Percentiles rank a stretch among this genome's conserved stretches.
Conservation (phyloP, 2,329 filamentous ascomycete genomes). For the Diaporthe humulicola region DNA sequence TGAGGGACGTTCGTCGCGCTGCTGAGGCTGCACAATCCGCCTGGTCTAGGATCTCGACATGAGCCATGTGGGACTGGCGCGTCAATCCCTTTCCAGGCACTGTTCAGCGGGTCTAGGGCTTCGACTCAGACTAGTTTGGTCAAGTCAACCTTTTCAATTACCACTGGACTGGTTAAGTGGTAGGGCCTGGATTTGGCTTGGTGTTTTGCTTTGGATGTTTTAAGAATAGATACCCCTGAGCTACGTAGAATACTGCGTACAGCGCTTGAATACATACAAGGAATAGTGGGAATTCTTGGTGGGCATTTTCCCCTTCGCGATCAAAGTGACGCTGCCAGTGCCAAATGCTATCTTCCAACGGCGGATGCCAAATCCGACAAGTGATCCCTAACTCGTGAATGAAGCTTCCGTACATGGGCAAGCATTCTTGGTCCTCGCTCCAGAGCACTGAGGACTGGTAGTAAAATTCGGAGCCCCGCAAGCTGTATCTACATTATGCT, state of each 20-base stretch:
- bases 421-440: background rate
- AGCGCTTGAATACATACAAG: background rate
- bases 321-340: background rate
- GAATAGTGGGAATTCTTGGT: background rate
- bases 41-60: constrained; percentile 56
- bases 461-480: background rate
- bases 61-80: background rate
- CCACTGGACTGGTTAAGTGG: background rate
- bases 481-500: background rate
- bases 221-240: constrained; percentile 32
- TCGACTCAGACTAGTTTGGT: background rate
- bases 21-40: constrained; percentile 63
- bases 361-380: too few relatives aligned
- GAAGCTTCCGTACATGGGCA: background rate
- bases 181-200: background rate
- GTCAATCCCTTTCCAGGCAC: background rate
- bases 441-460: background rate
- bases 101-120: background rate
- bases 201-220: constrained; percentile 1
- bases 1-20: constrained; percentile 64
- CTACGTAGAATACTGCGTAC: background rate
- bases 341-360: too few relatives aligned
- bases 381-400: background rate
- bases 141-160: background rate
- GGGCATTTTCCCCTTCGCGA: background rate